A percentile compares a stretch with the other conserved stretches of the same genome.
These are phyloP conservation scores for Lactarius sanguifluus DNA, from an alignment of 768 basidiomycete genomes.

Conservation along the genomic window DNA sequence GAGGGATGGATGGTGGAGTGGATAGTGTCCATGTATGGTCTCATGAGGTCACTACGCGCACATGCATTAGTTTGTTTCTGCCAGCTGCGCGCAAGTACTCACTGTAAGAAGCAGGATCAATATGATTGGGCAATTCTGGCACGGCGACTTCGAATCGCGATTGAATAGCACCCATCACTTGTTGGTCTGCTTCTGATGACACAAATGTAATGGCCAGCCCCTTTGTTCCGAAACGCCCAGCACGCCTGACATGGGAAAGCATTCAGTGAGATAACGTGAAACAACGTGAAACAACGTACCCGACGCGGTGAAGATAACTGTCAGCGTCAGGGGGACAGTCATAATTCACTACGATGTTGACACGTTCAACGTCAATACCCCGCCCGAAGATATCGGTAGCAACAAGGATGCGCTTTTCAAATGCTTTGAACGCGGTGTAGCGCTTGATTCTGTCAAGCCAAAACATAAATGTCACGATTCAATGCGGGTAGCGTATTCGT, in stretches of 20 bases:
- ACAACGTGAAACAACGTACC: slow-evolving; percentile 45
- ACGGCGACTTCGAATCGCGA: slow-evolving; percentile 97
- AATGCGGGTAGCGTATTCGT: neutral
- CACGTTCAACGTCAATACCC: slow-evolving; percentile 99
- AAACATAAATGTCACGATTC: neutral
- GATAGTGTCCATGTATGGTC: neutral
- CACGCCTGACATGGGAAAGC: slow-evolving; percentile 59
- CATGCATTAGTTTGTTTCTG: slow-evolving; percentile 9
- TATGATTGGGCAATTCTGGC: slow-evolving; percentile 89
- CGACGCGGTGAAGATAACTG: slow-evolving; percentile 97
- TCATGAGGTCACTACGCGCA: slow-evolving; percentile 43
- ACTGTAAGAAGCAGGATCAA: slow-evolving; percentile 96
- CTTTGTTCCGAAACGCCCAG: slow-evolving; percentile 98
- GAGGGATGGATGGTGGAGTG: slow-evolving; percentile 7
- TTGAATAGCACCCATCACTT: slow-evolving; percentile 94
- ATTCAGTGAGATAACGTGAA: neutral
- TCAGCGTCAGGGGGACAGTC: slow-evolving; percentile 97
- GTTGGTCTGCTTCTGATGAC: slow-evolving; percentile 86
- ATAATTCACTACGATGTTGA: slow-evolving; percentile 99
- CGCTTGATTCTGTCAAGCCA: slow-evolving; percentile 69
- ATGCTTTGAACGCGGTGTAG: slow-evolving; percentile 98
- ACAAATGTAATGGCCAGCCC: slow-evolving; percentile 98
- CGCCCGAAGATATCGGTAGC: slow-evolving; percentile 99
- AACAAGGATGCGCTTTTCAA: slow-evolving; percentile 98
- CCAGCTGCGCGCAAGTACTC: slow-evolving; percentile 37